Evolutionary conservation across 169 alveolate species (phyloP).

Genomic region (Neospora caninum): DNA sequence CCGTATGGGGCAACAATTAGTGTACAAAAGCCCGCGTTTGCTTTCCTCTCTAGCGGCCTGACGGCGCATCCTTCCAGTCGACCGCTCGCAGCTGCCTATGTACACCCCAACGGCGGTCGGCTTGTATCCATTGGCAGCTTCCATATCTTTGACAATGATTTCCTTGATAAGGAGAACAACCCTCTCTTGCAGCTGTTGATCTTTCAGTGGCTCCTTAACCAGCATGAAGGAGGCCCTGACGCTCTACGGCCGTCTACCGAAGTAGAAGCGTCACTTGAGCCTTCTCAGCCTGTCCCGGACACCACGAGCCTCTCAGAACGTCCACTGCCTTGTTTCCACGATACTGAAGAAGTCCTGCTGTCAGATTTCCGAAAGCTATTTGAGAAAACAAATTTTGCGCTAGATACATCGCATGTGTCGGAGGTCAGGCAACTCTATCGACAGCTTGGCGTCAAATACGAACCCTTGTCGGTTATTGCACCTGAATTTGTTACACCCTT

Average conservation of each 20-base stretch:
- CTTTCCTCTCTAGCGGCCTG: constrained; percentile 26
- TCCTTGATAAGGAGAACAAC: constrained; percentile 15
- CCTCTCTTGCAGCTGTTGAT: neutral
- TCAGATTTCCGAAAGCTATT: constrained; percentile 4
- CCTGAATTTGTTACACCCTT: constrained; percentile 5
- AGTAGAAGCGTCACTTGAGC: neutral
- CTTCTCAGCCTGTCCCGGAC: constrained; percentile 28
- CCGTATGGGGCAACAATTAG: constrained; percentile 35
- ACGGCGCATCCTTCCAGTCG: constrained; percentile 6
- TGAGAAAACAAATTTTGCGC: neutral
- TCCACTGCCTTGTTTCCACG: constrained; percentile 14
- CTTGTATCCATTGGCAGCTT: constrained; percentile 3
- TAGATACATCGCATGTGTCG: neutral
- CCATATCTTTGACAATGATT: constrained; percentile 18
- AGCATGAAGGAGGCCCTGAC: neutral
- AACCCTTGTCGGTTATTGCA: neutral
- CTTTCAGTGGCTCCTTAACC: constrained; percentile 10
- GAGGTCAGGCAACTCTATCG: neutral
- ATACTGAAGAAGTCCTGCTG: neutral
- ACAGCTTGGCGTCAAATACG: constrained; percentile 29
- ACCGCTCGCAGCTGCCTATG: constrained; percentile 45
- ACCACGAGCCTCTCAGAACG: constrained; percentile 17
- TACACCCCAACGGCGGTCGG: neutral
- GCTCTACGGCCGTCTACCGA: neutral
- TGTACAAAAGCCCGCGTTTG: constrained; percentile 10